These are phyloP conservation scores for Sabuloglossum arenarium DNA, from an alignment of 495 filamentous ascomycete genomes.

Conservation along the genomic window DNA sequence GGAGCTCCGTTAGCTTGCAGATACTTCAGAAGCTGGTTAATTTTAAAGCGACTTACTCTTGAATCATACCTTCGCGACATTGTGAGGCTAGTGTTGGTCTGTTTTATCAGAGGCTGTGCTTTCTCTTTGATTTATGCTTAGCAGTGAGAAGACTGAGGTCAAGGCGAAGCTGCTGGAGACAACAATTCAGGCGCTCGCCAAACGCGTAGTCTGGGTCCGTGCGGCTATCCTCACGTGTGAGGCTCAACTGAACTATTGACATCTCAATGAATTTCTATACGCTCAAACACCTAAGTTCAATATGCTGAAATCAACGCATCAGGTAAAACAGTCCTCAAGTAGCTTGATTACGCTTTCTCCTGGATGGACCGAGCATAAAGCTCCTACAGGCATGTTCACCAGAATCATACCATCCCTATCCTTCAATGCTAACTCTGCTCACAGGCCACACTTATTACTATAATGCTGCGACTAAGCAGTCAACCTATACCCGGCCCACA, in stretches of 20 bases:
- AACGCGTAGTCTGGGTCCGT: not conserved
- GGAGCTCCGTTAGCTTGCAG: constrained; percentile 20
- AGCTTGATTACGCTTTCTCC: constrained; percentile 34
- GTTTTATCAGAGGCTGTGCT: not conserved
- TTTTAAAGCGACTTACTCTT: constrained; percentile 36
- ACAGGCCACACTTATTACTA: constrained; percentile 75
- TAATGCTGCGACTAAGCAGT: constrained; percentile 65
- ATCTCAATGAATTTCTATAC: not conserved
- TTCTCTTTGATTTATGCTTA: not conserved
- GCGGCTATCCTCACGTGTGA: not conserved
- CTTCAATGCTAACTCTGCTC: not conserved
- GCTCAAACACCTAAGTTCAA: constrained; percentile 13
- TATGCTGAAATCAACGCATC: constrained; percentile 41
- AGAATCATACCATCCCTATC: not conserved
- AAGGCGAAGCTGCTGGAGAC: not conserved
- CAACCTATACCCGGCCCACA: constrained; percentile 60
- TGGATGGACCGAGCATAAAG: constrained; percentile 87
- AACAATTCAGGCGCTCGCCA: not conserved
- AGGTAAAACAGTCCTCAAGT: constrained; percentile 9
- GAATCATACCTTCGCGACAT: constrained; percentile 99
- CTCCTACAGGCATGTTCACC: constrained; percentile 42
- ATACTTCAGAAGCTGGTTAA: not conserved
- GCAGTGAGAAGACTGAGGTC: not conserved
- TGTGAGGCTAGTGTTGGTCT: constrained; percentile 11
- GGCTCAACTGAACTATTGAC: not conserved